Conservation (phyloP, 2,329 filamentous ascomycete genomes). For the Diaporthe capsici region DNA sequence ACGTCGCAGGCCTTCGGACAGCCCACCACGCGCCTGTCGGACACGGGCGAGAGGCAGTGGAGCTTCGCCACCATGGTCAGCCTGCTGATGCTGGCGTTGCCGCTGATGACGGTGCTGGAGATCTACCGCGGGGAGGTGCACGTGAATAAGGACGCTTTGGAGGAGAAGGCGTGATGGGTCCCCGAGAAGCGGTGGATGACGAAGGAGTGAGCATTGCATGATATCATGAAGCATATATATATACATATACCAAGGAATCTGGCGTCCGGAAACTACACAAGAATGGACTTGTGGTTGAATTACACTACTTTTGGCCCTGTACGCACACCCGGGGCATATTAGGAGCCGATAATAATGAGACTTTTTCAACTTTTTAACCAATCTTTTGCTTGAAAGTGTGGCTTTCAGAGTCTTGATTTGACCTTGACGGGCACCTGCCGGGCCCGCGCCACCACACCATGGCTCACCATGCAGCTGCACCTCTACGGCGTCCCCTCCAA, state of each 20-base stretch:
- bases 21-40: conserved; percentile 64
- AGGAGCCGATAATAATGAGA: not conserved
- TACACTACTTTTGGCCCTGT: not conserved
- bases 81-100: conserved; percentile 71
- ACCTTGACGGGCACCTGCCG: too few relatives aligned
- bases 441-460: too few relatives aligned
- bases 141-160: conserved; percentile 10
- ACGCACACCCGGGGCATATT: not conserved
- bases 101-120: conserved; percentile 71
- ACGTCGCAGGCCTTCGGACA: conserved; percentile 73
- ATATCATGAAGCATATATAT: not conserved
- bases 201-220: not conserved
- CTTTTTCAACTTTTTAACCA: not conserved
- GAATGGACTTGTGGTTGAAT: not conserved
- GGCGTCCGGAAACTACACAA: not conserved
- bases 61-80: conserved; percentile 75
- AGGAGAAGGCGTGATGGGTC: not conserved
- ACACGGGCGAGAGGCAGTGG: conserved; percentile 70
- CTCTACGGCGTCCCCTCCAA: too few relatives aligned
- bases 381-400: not conserved
- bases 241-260: not conserved
- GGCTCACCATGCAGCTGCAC: too few relatives aligned
- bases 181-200: too few relatives aligned
- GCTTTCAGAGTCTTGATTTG: not conserved
- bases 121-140: conserved; percentile 52